Base-by-base conservation (phyloP, 2,329 filamentous ascomycete genomes). In the Fusarium annulatum region DNA sequence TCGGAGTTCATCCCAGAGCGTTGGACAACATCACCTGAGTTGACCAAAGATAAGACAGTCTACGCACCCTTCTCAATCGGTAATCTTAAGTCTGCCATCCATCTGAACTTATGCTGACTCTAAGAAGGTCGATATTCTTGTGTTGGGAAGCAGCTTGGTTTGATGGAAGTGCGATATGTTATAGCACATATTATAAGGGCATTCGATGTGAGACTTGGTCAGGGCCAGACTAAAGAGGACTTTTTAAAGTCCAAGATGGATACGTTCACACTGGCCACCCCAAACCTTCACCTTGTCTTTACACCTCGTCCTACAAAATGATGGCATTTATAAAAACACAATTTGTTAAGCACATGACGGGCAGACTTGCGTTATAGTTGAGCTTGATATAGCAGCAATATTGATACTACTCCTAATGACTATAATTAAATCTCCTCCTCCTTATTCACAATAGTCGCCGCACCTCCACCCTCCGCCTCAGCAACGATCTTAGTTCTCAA, bases 1-100 rank as follows among this genome's bases (percentile, higher is more conserved):
- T 61, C 69, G 2, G 78, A 81, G 28, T 84, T 84, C 56, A 77
- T 84, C 10, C 83, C 83, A 4, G 82, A 84, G 59, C 76, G 83
- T 33, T 84, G 82, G 81, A 82, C 78, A 5, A 76, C 76, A 8
- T 67, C 62, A 19, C 77, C 76, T 5, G 79, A 83, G 14, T 65
- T 84, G 64, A 72, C 80, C n/a, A 78, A 73, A 28, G 78, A 83
- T 56, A 60, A 67, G 30, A 71, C 75, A 2, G 81, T 79, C 2
- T 82, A 77, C 60, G 64, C 64, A 2, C 83, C 83, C 1, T 84
- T 82, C 52, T 78, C 77, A 3, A 80, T 74, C n/a, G 79, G 79
- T 78, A 67, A 28, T 21, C 2, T 7, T 9, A 8, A 2, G 7
- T 7, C 12, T n/a, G 4, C 19, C 14, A 18, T 11, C 3, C 9